phyloP scores from a whole-genome alignment of 208 protist species.

The Acanthamoeba lenticulata region DNA sequence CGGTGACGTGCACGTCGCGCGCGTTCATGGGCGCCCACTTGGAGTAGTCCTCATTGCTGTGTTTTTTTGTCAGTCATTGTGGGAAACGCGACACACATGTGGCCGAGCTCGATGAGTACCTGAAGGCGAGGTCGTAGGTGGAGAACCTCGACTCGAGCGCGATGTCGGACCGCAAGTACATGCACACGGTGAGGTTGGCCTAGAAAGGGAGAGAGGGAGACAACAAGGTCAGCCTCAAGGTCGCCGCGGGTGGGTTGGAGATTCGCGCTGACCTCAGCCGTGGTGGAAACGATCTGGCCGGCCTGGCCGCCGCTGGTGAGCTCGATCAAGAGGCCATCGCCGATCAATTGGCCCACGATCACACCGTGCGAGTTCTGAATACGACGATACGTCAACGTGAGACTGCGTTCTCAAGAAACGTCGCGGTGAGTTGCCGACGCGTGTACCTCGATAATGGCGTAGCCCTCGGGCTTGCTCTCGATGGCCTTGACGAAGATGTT shows the following conservation, averaged over 20 bases:
- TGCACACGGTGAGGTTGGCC: not conserved
- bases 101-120: not conserved
- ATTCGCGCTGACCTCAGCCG: not conserved
- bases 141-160: not conserved
- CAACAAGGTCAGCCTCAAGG: not conserved
- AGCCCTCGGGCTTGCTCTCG: not conserved
- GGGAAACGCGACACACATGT: not conserved
- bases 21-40: not conserved
- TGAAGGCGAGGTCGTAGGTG: not conserved
- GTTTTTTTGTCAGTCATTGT: not conserved
- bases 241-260: not conserved
- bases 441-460: not conserved
- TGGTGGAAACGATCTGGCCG: not conserved
- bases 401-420: not conserved
- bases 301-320: not conserved
- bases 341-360: not conserved
- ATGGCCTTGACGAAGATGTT: constrained; percentile 48
- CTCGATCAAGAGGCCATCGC: not conserved
- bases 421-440: too few relatives aligned
- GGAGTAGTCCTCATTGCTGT: constrained; percentile 21
- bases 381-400: not conserved
- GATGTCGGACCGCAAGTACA: not conserved
- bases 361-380: not conserved
- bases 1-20: not conserved
- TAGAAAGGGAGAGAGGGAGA: not conserved